phyloP scores from a whole-genome alignment of 306 rosid species.

The Malus fusca region DNA sequence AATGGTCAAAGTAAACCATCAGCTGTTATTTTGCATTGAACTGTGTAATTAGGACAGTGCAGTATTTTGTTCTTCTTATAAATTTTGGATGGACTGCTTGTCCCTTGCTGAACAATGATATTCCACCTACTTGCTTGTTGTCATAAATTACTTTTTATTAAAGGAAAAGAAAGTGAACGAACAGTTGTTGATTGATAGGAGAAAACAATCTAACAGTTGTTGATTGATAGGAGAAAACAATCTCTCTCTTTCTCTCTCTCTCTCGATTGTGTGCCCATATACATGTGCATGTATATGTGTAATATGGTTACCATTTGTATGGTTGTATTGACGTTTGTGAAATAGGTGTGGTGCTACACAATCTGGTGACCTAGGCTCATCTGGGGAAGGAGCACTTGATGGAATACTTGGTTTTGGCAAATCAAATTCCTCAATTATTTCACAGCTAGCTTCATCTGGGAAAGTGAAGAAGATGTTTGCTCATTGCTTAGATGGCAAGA shows the following conservation, averaged over 20 bases:
- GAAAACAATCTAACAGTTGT: too few species aligned
- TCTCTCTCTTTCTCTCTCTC: neutral
- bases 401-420: conserved; percentile 99
- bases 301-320: neutral
- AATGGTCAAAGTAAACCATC: neutral
- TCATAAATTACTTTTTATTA: neutral
- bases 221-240: neutral
- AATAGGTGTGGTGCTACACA: conserved; percentile 92
- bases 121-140: neutral
- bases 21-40: neutral
- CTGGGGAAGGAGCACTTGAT: conserved; percentile 86
- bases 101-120: neutral
- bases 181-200: neutral
- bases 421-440: conserved; percentile 83
- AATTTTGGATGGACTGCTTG: neutral
- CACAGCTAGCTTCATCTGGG: conserved; percentile 89
- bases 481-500: conserved; percentile 90
- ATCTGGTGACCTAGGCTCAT: conserved; percentile 66
- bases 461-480: conserved; percentile 96
- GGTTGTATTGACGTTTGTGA: conserved; percentile 18
- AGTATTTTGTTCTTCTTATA: too few species aligned
- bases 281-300: neutral
- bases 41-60: neutral
- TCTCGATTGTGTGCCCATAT: neutral
- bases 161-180: neutral